Percentiles rank a stretch among this genome's conserved stretches.
These are phyloP conservation scores for Aspergillus amoenus DNA, from an alignment of 2,329 filamentous ascomycete species.

Conservation along the genomic window DNA sequence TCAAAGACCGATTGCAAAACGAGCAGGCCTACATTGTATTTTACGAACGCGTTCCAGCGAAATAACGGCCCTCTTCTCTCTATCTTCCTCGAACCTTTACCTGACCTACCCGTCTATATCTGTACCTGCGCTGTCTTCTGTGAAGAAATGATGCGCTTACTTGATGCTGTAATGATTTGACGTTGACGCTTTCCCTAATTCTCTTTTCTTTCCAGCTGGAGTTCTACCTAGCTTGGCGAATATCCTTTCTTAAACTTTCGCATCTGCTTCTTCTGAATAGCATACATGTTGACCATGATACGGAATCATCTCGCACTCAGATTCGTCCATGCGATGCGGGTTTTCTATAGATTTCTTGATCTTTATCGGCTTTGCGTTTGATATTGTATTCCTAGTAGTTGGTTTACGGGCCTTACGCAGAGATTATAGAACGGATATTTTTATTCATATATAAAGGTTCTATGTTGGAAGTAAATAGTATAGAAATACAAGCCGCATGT, in stretches of 20 bases:
- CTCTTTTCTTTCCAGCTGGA: neutral
- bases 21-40: slow-evolving; percentile 67
- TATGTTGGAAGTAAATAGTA: neutral
- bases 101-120: neutral
- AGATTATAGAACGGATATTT: neutral
- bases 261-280: neutral
- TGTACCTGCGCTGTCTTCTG: slow-evolving; percentile 1
- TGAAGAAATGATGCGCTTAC: slow-evolving; percentile 8
- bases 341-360: slow-evolving; percentile 6
- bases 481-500: neutral
- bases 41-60: slow-evolving; percentile 53
- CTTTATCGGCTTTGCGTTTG: neutral
- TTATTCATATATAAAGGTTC: neutral
- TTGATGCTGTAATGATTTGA: slow-evolving; percentile 11
- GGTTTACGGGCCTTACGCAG: neutral
- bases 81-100: slow-evolving; percentile 5
- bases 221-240: neutral
- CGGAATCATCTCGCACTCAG: neutral
- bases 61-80: slow-evolving; percentile 25
- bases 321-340: neutral
- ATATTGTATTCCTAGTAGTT: neutral
- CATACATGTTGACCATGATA: slow-evolving; percentile 2
- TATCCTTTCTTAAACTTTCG: neutral
- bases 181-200: neutral
- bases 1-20: slow-evolving; percentile 57